Base-by-base conservation (phyloP, 768 basidiomycete species). In the Calocybe gangraenosa region DNA sequence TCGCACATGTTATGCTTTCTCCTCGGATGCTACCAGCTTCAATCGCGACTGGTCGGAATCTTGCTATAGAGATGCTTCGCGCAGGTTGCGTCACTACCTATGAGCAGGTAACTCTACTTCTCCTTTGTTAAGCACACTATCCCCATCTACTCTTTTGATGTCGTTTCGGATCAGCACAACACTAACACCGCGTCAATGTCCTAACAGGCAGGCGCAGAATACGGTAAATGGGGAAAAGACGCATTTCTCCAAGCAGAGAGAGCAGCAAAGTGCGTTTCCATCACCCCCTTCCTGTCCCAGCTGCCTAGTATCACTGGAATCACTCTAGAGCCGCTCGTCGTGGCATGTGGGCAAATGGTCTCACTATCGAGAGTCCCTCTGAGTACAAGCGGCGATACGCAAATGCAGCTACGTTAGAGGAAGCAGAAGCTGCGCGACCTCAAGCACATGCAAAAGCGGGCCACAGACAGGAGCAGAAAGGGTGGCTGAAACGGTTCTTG, bases 11-110 rank as follows among this genome's bases (percentile, higher is more conserved):
- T 3, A 65, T 78, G 50, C 58, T 77, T 20, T 56, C 75, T n/a
- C 74, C 79, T 6, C 58, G 71, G 28, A 58, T 85, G 4, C 61
- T 86, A 7, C 86, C 82, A 0, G 65, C 68, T 9, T 68, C 67
- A 36, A 56, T 82, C 23, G 61, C 61, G 17, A 64, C 61, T 5
- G 78, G 77, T 0, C 76, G 68, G 50, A 68, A 68, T 53, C 66
- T 85, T 15, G 73, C 81, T 2, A 65, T 79, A 2, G 81, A 89
- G 53, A 92, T 95, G 91, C 65, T 95, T 1, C 75, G 75, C 17
- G 78, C 82, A 0, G 93, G 92, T 3, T 84, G 82, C 70, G 92
- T 69, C 0, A 76, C 77, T 0, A 82, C 78, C 0, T 96, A 95
- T 56, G 76, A 80, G 44, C 84, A 87, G 61, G 73, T 71, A 31